Conservation (phyloP, 306 rosid species). For the Mimosa bimucronata region DNA sequence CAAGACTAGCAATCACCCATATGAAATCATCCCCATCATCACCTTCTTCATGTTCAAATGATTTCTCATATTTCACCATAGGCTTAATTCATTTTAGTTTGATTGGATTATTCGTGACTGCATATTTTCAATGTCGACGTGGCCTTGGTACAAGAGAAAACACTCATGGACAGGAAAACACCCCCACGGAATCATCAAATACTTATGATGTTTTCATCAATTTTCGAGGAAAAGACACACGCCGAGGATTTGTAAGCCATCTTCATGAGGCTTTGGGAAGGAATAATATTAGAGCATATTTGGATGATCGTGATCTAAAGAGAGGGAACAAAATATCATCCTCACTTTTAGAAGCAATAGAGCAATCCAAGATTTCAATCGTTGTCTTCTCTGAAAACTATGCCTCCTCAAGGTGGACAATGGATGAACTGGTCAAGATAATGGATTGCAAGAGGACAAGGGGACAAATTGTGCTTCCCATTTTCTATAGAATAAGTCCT, state of each 20-base stretch:
- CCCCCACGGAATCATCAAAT: no score
- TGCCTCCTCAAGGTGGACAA: background rate
- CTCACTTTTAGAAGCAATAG: background rate
- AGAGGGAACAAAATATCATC: background rate
- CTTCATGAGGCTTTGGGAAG: background rate
- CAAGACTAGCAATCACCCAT: no score
- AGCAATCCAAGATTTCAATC: background rate
- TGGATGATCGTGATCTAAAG: background rate
- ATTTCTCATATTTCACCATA: no score
- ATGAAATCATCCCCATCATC: no score
- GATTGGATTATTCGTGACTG: no score
- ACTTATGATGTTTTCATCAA: no score
- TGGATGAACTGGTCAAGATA: conserved; percentile 10
- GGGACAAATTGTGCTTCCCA: background rate
- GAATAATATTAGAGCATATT: background rate
- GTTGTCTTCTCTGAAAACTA: background rate
- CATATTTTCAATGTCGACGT: no score
- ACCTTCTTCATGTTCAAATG: no score
- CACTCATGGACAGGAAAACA: no score
- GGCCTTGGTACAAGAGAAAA: no score
- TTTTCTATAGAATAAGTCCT: background rate
- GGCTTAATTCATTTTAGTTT: no score
- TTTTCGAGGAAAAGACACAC: no score
- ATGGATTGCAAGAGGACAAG: conserved; percentile 15
- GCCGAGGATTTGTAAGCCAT: background rate